Percentiles rank a stretch among this genome's conserved stretches.
Evolutionary conservation across 495 filamentous ascomycete species (phyloP).

Genomic region (Articulospora tetracladia): DNA sequence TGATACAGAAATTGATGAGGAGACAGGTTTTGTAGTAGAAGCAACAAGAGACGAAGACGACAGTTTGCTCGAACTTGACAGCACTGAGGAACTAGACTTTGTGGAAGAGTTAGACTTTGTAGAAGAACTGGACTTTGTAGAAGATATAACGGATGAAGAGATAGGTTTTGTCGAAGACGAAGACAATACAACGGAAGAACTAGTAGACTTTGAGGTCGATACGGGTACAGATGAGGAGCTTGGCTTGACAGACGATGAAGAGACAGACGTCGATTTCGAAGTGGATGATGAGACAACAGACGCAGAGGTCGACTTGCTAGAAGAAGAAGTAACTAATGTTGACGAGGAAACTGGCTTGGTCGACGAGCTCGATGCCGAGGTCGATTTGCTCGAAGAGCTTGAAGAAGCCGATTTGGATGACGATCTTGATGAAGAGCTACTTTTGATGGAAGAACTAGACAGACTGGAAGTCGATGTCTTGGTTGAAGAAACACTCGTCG

Average conservation of each 20-base stretch:
- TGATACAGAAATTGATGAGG: slow-evolving; percentile 3
- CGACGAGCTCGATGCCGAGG: neutral
- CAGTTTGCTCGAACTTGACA: neutral
- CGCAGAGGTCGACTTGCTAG: neutral
- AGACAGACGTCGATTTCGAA: neutral
- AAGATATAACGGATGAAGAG: neutral
- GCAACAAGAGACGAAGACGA: neutral
- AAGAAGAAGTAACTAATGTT: neutral
- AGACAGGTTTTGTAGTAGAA: neutral
- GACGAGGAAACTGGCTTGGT: neutral
- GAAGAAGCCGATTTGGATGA: neutral
- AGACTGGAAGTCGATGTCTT: neutral
- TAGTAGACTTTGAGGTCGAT: neutral
- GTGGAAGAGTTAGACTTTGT: neutral
- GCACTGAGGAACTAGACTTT: neutral
- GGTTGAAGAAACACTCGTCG: neutral
- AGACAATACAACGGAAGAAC: neutral
- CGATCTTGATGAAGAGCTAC: neutral
- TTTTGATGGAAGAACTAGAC: neutral
- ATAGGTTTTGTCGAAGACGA: neutral
- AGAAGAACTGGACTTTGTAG: neutral
- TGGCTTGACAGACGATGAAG: neutral
- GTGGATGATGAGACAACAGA: neutral
- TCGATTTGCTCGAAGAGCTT: neutral
- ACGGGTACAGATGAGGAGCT: no score